Percentiles rank a stretch among this genome's conserved stretches.
Conservation (phyloP, 768 basidiomycete species). For the Pisolithus albus region DNA sequence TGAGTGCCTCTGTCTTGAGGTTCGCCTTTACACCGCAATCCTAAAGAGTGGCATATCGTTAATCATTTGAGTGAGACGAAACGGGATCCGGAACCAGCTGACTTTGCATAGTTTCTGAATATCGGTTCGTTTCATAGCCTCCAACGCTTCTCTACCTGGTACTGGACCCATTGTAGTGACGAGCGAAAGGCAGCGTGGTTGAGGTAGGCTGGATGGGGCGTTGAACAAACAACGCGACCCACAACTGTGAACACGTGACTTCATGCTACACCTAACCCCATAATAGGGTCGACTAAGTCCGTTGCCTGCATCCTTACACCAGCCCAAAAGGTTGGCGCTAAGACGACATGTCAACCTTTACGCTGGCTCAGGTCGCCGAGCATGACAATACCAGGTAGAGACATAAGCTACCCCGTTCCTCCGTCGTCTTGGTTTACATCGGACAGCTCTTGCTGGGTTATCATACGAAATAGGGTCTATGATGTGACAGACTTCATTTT, state of each 20-base stretch:
- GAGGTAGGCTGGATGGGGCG: constrained; percentile 20
- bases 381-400: constrained; percentile 51
- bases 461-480: constrained; percentile 75
- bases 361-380: constrained; percentile 51
- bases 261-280: constrained; percentile 3
- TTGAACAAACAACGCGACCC: constrained; percentile 46
- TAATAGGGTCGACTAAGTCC: not conserved
- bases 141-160: constrained; percentile 36
- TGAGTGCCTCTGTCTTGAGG: constrained; percentile 72
- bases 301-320: too few species aligned
- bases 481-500: constrained; percentile 77
- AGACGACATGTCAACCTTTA: constrained; percentile 31
- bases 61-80: constrained; percentile 4
- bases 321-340: not conserved
- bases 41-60: constrained; percentile 31
- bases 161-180: constrained; percentile 34
- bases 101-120: constrained; percentile 64
- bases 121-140: constrained; percentile 48
- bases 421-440: constrained; percentile 2
- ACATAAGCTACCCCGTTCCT: not conserved
- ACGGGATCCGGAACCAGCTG: constrained; percentile 9
- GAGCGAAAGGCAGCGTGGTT: constrained; percentile 2
- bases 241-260: constrained; percentile 31
- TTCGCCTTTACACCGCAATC: constrained; percentile 79
- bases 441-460: constrained; percentile 77